These are phyloP conservation scores for Fusarium citri DNA, from an alignment of 2,329 filamentous ascomycete species.

Conservation along the genomic window DNA sequence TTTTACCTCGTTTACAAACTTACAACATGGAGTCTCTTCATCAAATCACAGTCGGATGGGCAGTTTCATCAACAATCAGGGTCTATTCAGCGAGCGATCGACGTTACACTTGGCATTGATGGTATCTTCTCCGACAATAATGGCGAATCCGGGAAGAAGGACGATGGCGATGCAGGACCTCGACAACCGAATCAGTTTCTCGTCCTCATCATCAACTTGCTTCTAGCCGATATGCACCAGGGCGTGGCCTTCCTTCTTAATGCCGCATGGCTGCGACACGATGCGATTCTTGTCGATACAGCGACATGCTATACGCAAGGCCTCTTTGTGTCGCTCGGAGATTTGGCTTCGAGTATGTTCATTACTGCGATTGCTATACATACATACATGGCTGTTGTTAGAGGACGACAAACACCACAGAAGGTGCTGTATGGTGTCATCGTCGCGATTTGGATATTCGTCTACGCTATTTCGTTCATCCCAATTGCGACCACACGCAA, in stretches of 20 bases:
- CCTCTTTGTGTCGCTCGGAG: constrained; percentile 75
- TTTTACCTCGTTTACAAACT: constrained; percentile 50
- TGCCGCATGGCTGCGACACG: constrained; percentile 65
- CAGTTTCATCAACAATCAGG: constrained; percentile 16
- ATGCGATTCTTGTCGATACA: constrained; percentile 66
- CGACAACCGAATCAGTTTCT: constrained; percentile 73
- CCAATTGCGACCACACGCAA: constrained; percentile 59
- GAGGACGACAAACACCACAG: constrained; percentile 63
- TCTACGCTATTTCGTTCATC: constrained; percentile 67
- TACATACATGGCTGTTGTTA: constrained; percentile 72
- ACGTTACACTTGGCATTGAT: constrained; percentile 54
- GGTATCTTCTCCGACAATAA: constrained; percentile 46
- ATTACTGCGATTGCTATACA: constrained; percentile 74
- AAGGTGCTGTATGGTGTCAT: constrained; percentile 63
- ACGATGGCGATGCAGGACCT: constrained; percentile 1
- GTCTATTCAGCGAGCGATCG: constrained; percentile 42
- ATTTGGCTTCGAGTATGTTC: constrained; percentile 74
- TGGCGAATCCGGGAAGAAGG: not conserved
- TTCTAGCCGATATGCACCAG: constrained; percentile 76
- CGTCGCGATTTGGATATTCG: constrained; percentile 66
- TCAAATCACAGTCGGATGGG: constrained; percentile 24
- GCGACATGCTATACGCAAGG: constrained; percentile 72
- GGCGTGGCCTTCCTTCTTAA: constrained; percentile 73
- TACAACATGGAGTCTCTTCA: constrained; percentile 45
- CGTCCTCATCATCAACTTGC: constrained; percentile 75